These are phyloP conservation scores for Apophysomyces ossiformis DNA, from an alignment of 371 early-diverging fungal genomes.

Conservation along the genomic window DNA sequence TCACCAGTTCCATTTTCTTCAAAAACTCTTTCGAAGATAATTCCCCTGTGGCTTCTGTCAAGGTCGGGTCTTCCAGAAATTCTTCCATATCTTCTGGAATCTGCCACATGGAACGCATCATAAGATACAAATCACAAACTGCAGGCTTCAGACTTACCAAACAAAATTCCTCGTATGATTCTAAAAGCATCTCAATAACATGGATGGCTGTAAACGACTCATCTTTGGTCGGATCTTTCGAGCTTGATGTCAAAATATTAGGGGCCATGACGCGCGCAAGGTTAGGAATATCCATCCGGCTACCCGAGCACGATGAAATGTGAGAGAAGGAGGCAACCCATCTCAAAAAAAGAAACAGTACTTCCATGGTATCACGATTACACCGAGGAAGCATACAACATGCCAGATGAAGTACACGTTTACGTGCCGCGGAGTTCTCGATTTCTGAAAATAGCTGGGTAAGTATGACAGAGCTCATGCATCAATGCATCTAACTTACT, in stretches of 20 bases:
- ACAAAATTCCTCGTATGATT: slow-evolving; percentile 80
- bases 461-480: background rate
- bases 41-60: slow-evolving; percentile 34
- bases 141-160: slow-evolving; percentile 45
- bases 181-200: slow-evolving; percentile 75
- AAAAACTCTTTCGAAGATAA: slow-evolving; percentile 51
- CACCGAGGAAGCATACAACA: slow-evolving; percentile 87
- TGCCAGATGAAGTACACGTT: slow-evolving; percentile 77
- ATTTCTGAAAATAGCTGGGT: slow-evolving; percentile 38
- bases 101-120: background rate
- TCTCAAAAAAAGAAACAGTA: slow-evolving; percentile 83
- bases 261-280: slow-evolving; percentile 95
- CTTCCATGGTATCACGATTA: slow-evolving; percentile 91
- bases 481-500: slow-evolving; percentile 28
- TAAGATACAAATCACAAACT: background rate
- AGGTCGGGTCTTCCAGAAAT: slow-evolving; percentile 46
- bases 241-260: slow-evolving; percentile 86
- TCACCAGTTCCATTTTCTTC: slow-evolving; percentile 47
- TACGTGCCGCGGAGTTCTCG: slow-evolving; percentile 53
- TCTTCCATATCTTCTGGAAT: slow-evolving; percentile 48
- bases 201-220: slow-evolving; percentile 77
- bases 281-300: slow-evolving; percentile 94
- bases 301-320: slow-evolving; percentile 79
- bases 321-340: slow-evolving; percentile 82
- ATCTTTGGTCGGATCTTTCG: slow-evolving; percentile 80